phyloP scores from a whole-genome alignment of 148 eudicot species.

The Pouteria glomerata region DNA sequence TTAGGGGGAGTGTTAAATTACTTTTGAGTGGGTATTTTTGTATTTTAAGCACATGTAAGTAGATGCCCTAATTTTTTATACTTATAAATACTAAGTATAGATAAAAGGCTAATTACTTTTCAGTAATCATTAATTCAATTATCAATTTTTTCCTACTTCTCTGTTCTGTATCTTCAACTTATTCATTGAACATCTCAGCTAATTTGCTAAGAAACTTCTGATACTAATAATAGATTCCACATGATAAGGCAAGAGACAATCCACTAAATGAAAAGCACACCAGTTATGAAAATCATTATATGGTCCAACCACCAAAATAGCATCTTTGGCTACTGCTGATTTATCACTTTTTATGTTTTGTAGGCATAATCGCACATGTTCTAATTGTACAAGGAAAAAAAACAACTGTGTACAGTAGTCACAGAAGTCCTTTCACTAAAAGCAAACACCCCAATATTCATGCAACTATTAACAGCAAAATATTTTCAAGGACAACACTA shows the following conservation, averaged over 20 bases:
- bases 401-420: neutral
- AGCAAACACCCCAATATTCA: neutral
- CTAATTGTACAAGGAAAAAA: neutral
- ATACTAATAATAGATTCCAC: neutral
- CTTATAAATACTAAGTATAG: too few species aligned
- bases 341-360: neutral
- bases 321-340: neutral
- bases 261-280: neutral
- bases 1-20: neutral
- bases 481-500: neutral
- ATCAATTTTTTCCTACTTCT: too few species aligned
- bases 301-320: neutral
- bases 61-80: too few species aligned
- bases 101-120: too few species aligned
- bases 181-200: neutral
- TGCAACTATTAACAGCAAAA: constrained; percentile 7
- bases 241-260: neutral
- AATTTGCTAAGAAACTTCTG: neutral
- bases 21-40: neutral
- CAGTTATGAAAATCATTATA: neutral
- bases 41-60: too few species aligned
- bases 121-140: too few species aligned
- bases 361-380: neutral
- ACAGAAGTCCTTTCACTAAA: neutral
- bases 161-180: too few species aligned